These are phyloP conservation scores for Dinochytrium kinnereticum DNA, from an alignment of 371 early-diverging fungal genomes.

Conservation along the genomic window DNA sequence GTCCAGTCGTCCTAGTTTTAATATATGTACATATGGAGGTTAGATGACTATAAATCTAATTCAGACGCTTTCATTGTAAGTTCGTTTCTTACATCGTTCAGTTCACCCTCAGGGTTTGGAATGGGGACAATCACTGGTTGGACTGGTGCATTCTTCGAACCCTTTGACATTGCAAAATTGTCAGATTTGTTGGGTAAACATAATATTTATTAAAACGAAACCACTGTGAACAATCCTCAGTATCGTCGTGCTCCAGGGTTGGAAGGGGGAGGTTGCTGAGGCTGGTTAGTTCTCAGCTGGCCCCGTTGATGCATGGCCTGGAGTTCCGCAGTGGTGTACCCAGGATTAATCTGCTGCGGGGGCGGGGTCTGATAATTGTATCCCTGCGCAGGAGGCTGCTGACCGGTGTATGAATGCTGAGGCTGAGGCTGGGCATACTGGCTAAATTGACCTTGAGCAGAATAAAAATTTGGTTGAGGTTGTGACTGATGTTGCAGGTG, in stretches of 20 bases:
- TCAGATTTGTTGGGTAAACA: not conserved
- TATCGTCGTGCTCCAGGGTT: not conserved
- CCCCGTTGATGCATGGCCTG: slow-evolving; percentile 3
- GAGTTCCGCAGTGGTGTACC: slow-evolving; percentile 2
- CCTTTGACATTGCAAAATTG: not conserved
- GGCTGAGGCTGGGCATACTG: not conserved
- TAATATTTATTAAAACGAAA: too few relatives aligned
- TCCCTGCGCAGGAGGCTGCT: not conserved
- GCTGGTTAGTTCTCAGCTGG: not conserved
- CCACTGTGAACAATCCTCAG: not conserved
- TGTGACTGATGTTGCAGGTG: too few relatives aligned
- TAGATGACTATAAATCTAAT: not conserved
- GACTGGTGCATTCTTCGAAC: not conserved
- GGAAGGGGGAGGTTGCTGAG: not conserved
- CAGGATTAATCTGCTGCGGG: not conserved
- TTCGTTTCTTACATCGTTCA: slow-evolving; percentile 7
- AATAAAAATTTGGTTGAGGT: not conserved
- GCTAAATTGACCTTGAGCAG: not conserved
- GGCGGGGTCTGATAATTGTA: not conserved
- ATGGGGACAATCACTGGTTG: not conserved
- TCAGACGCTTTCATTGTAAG: not conserved
- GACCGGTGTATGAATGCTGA: not conserved
- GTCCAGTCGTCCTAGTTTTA: slow-evolving; percentile 33
- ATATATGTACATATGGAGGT: not conserved
- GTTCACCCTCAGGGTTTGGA: not conserved